Base-by-base conservation (phyloP, 2,329 filamentous ascomycete genomes). In the Sclerotinia glacialis region DNA sequence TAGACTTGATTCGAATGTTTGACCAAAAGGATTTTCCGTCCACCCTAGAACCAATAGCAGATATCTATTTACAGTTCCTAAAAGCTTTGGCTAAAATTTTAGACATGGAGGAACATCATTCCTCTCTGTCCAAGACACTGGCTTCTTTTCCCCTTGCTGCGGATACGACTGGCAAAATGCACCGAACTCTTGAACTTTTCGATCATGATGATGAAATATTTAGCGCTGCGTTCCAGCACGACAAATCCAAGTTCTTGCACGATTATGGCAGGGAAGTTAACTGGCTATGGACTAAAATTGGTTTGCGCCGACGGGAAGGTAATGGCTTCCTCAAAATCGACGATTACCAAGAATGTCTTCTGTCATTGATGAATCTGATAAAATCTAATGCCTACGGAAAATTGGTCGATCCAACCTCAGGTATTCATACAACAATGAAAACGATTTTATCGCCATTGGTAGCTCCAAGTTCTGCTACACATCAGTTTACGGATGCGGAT, bases 121-220 rank as follows among this genome's bases (percentile, higher is more conserved):
- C 40, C 5, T 26, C 44, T 34, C 3, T 34, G n/a, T 28, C n/a
- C 23, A 23, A 6, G 14, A 31, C 37, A 18, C 28, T 59, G 23
- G 14, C 26, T 12, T 42, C 62, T 47, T 60, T 67, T 18, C 5
- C 34, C 34, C 31, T 75, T 46, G 74, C 72, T 2, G 64, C 70
- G 1, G 69, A 76, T 53, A 70, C 65, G 59, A 64, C 69, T 21
- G 26, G 58, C n/a, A 67, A 47, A 2, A 66, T 76, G 40, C 65
- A 60, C 18, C 58, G 54, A 31, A 40, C 68, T 1, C 63, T 40
- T 28, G 68, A 72, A 12, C 47, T 76, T 7, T 76, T 70, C 31
- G 72, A 76, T 42, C 71, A 73, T 34, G 31, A 69, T 18, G 70
- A 74, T 42, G 1, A 21, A 26, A 69, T 75, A 18, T 77, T 76